Evolutionary conservation across 1,139 yeast species (phyloP), one percentile per base, ranked within the genome.

Genomic region (Sugiyamaella japonica): DNA sequence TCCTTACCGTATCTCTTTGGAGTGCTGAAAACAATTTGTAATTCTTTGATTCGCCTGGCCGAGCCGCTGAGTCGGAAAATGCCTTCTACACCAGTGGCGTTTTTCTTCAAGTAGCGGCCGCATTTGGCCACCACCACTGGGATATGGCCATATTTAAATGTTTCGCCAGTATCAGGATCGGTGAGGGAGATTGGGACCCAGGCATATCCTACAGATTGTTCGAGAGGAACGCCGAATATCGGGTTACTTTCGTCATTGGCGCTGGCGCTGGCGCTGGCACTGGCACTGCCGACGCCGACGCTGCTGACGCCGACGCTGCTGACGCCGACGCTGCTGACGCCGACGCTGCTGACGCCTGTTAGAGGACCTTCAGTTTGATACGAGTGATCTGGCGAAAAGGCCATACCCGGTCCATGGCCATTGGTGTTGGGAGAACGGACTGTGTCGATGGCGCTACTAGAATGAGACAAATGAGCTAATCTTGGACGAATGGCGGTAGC

Each of bases 41-140:
- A 75, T 63, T 89, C 95, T 64, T 89, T 89, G 46, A 93, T 84
- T 53, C 99, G 78, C 67, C 89, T 86, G 23, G 91, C 85, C 12
- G 96, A 86, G 7, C 99, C 99, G 1, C 95, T 95, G 2, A 93
- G 88, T 59, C 99, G 77, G 69, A 93, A 93, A 7, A 95, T 89
- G 3, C 99, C 99, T 68, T 93, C 96, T 1, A 88, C 86, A 12
- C 66, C 62, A n/a, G 72, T 67, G 20, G 75, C 77, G 61, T 89
- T 84, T 51, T 82, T 82, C 66, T 93, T 93, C 59, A 93, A 73
- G 67, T 73, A 91, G 1, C 88, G 85, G 1, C 98, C 97, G 73
- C 99, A 91, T 64, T 90, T 88, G 23, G 98, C 99, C 31, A 93
- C 96, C n/a, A 93, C 89, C 20, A 87, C 78, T 1, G 97, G 97